These are phyloP conservation scores for Apiospora sp. DNA, from an alignment of 2,329 filamentous ascomycete species.

Conservation along the genomic window DNA sequence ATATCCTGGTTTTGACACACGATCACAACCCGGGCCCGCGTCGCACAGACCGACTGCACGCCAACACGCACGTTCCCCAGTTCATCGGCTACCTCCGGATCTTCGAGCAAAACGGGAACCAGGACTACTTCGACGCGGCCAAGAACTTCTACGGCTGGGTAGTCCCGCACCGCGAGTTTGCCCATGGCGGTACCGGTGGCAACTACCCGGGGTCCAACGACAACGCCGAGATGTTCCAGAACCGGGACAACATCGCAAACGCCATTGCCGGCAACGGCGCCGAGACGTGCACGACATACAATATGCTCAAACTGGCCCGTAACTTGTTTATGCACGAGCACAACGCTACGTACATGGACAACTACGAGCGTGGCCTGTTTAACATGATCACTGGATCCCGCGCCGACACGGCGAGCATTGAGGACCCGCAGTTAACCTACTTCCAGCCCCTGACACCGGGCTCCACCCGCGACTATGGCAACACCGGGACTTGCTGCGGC, in stretches of 20 bases:
- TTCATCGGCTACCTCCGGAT: constrained; percentile 43
- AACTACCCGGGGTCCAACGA: constrained; percentile 42
- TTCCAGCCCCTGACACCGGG: constrained; percentile 43
- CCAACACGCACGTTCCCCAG: constrained; percentile 43
- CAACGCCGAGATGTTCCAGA: constrained; percentile 45
- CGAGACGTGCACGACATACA: constrained; percentile 45
- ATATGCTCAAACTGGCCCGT: constrained; percentile 43
- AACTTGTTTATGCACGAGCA: constrained; percentile 44
- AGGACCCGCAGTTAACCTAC: constrained; percentile 42
- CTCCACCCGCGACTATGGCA: constrained; percentile 39
- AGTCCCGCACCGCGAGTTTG: constrained; percentile 42
- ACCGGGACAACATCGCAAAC: constrained; percentile 44
- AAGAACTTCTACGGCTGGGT: constrained; percentile 46
- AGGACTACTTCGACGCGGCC: constrained; percentile 41
- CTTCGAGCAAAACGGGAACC: constrained; percentile 40
- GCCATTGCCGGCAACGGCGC: constrained; percentile 39
- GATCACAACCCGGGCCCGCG: constrained; percentile 41
- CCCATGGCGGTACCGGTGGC: constrained; percentile 41
- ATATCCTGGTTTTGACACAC: constrained; percentile 40
- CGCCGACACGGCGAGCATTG: constrained; percentile 34
- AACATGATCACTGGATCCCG: constrained; percentile 45
- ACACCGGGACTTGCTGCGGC: constrained; percentile 45
- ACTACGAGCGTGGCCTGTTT: constrained; percentile 44
- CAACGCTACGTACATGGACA: constrained; percentile 44
- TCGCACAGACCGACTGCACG: constrained; percentile 40